These are phyloP conservation scores for Yamadazyma olivae DNA, from an alignment of 805 yeast genomes.

Conservation along the genomic window DNA sequence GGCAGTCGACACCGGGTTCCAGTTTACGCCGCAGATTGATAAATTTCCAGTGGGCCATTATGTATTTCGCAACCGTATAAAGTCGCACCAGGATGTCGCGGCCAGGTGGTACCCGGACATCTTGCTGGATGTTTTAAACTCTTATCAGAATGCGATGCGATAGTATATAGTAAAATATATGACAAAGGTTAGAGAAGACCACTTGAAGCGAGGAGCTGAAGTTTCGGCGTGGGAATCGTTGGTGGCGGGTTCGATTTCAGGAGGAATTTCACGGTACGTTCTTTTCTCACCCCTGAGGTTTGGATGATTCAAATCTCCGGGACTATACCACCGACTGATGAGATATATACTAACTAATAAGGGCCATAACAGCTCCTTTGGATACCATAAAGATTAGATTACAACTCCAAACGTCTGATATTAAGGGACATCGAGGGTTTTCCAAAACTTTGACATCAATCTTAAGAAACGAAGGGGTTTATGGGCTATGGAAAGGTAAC, in stretches of 20 bases:
- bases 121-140: slow-evolving; percentile 26
- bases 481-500: slow-evolving; percentile 94
- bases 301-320: neutral
- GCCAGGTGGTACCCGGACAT: slow-evolving; percentile 41
- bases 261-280: slow-evolving; percentile 47
- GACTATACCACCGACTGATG: neutral
- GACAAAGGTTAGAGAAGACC: slow-evolving; percentile 32
- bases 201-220: slow-evolving; percentile 48
- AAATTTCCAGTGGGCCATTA: slow-evolving; percentile 45
- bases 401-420: slow-evolving; percentile 48
- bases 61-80: slow-evolving; percentile 44
- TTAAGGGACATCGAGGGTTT: slow-evolving; percentile 22
- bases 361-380: slow-evolving; percentile 70
- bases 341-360: slow-evolving; percentile 28
- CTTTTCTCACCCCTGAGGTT: neutral
- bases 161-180: neutral
- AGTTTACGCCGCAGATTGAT: slow-evolving; percentile 32
- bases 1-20: slow-evolving; percentile 40
- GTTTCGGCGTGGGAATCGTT: slow-evolving; percentile 53
- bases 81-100: slow-evolving; percentile 44
- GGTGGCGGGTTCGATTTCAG: slow-evolving; percentile 71
- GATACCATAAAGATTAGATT: slow-evolving; percentile 76
- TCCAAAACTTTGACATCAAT: slow-evolving; percentile 40
- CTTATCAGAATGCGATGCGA: slow-evolving; percentile 4
- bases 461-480: slow-evolving; percentile 59